phyloP scores from a whole-genome alignment of 441 rosid genomes.

The Syzygium syzygioides region DNA sequence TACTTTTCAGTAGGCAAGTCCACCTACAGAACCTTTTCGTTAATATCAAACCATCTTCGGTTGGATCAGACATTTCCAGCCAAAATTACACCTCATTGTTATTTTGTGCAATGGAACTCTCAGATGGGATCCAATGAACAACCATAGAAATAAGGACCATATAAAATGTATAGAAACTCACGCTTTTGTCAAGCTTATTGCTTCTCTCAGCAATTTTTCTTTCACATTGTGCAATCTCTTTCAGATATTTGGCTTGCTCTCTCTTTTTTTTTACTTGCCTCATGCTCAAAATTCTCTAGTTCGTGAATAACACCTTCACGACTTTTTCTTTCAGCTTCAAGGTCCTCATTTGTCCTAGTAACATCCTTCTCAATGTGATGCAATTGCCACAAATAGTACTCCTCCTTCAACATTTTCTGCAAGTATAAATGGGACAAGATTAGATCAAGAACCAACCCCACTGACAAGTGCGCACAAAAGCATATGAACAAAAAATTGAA shows the following conservation, averaged over 20 bases:
- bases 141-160: neutral
- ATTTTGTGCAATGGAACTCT: neutral
- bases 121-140: neutral
- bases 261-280: slow-evolving; percentile 63
- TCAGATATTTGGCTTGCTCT: slow-evolving; percentile 74
- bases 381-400: slow-evolving; percentile 84
- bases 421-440: slow-evolving; percentile 7
- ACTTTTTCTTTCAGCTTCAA: slow-evolving; percentile 56
- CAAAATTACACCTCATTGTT: neutral
- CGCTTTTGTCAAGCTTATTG: slow-evolving; percentile 59
- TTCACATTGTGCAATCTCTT: slow-evolving; percentile 73
- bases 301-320: slow-evolving; percentile 61
- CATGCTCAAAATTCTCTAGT: slow-evolving; percentile 56
- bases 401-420: slow-evolving; percentile 90
- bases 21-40: neutral
- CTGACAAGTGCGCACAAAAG: neutral
- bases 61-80: neutral
- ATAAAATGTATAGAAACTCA: slow-evolving; percentile 35
- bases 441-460: neutral
- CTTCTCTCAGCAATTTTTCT: slow-evolving; percentile 83
- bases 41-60: neutral
- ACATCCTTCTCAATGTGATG: slow-evolving; percentile 74
- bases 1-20: neutral
- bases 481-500: neutral
- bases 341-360: slow-evolving; percentile 52